phyloP scores from a whole-genome alignment of 257 asterid species.

The Solanum appendiculatum region DNA sequence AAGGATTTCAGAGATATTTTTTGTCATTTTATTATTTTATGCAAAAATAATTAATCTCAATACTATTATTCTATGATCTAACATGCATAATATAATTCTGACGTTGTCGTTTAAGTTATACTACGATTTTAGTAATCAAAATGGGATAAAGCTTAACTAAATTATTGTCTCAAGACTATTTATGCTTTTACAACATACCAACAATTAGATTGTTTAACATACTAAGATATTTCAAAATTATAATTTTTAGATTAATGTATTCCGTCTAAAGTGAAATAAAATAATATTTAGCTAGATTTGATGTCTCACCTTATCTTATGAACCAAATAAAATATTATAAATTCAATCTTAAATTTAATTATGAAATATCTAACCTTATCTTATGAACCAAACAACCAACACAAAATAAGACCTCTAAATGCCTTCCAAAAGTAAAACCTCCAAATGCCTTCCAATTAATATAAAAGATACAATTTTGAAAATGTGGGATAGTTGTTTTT shows the following conservation, averaged over 20 bases:
- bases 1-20: not conserved
- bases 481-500: not conserved
- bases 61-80: not conserved
- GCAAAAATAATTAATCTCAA: not conserved
- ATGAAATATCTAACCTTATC: not conserved
- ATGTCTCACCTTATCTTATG: not conserved
- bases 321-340: too few relatives aligned
- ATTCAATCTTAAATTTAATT: not conserved
- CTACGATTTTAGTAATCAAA: not conserved
- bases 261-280: not conserved
- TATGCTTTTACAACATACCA: not conserved
- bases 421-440: too few relatives aligned
- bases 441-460: too few relatives aligned
- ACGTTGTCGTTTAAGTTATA: not conserved
- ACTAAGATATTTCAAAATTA: too few relatives aligned
- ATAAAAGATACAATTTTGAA: not conserved
- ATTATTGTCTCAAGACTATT: not conserved
- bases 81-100: not conserved
- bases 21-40: not conserved
- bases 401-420: not conserved
- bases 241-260: not conserved
- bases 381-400: not conserved
- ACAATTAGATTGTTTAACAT: not conserved
- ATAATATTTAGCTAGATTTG: not conserved
- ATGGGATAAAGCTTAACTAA: too few relatives aligned